Conservation (phyloP, 106 monocot genomes). For the Triglochin maritima region DNA sequence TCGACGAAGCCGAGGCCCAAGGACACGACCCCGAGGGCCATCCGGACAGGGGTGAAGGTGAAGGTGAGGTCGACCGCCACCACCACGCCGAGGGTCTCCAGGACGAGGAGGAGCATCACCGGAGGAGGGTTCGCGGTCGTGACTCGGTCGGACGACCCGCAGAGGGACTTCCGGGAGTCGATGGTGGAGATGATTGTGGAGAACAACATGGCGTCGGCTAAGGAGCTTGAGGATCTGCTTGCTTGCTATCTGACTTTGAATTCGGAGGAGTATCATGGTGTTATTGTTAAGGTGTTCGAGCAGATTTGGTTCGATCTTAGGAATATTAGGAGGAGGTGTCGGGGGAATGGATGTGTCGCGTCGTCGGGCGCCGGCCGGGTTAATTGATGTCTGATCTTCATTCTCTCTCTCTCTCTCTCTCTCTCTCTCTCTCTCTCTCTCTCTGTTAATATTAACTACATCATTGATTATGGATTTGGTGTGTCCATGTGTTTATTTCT, state of each 20-base stretch:
- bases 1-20: conserved; percentile 33
- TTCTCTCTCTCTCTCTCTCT: too few relatives aligned
- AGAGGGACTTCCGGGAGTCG: conserved; percentile 69
- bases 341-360: too few relatives aligned
- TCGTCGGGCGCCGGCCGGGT: too few relatives aligned
- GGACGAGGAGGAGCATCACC: conserved; percentile 9
- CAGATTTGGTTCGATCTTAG: conserved; percentile 69
- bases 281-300: conserved; percentile 75
- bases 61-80: background rate
- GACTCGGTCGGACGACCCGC: conserved; percentile 55
- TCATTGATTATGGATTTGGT: too few relatives aligned
- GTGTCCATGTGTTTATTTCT: too few relatives aligned
- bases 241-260: conserved; percentile 77
- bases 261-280: conserved; percentile 57
- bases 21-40: conserved; percentile 19
- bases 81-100: background rate
- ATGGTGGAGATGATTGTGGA: conserved; percentile 92
- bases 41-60: conserved; percentile 5
- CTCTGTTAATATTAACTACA: too few relatives aligned
- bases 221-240: conserved; percentile 69
- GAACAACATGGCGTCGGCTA: conserved; percentile 39
- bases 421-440: too few relatives aligned
- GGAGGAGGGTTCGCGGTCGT: conserved; percentile 53
- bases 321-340: background rate
- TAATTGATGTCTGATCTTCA: too few relatives aligned